phyloP scores from a whole-genome alignment of 176 grass and related monocot species.

The Bolboschoenus planiculmis region DNA sequence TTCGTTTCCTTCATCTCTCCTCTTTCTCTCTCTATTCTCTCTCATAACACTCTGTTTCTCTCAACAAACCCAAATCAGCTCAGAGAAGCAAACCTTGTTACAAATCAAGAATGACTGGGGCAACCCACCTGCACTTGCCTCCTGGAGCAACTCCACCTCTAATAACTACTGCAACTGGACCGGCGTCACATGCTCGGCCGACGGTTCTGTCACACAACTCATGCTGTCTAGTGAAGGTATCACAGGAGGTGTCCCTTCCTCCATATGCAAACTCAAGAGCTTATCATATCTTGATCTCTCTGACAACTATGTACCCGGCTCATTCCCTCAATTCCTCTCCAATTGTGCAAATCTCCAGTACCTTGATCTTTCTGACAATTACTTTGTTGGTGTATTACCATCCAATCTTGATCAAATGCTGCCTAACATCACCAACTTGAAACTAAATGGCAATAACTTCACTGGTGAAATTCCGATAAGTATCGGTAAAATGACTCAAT shows the following conservation, averaged over 20 bases:
- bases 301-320: slow-evolving; percentile 29
- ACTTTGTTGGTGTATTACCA: slow-evolving; percentile 40
- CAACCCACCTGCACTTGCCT: slow-evolving; percentile 31
- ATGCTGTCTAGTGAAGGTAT: slow-evolving; percentile 20
- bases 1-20: not conserved
- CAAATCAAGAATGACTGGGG: slow-evolving; percentile 45
- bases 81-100: slow-evolving; percentile 37
- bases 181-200: slow-evolving; percentile 30
- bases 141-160: slow-evolving; percentile 27
- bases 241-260: slow-evolving; percentile 26
- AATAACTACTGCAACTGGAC: slow-evolving; percentile 46
- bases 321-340: slow-evolving; percentile 41
- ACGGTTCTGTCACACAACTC: slow-evolving; percentile 30
- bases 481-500: slow-evolving; percentile 23
- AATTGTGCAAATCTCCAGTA: slow-evolving; percentile 28
- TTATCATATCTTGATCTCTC: slow-evolving; percentile 44
- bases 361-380: slow-evolving; percentile 44
- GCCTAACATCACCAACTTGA: slow-evolving; percentile 24
- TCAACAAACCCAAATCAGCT: slow-evolving; percentile 21
- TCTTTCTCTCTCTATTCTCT: slow-evolving; percentile 10
- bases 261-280: slow-evolving; percentile 34
- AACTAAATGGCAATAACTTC: slow-evolving; percentile 31
- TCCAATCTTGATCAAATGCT: slow-evolving; percentile 33
- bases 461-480: slow-evolving; percentile 33
- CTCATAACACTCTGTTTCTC: not conserved